Percentiles rank a stretch among this genome's conserved stretches.
Conservation (phyloP, 352 stramenopile genomes). For the Thraustotheca clavata region DNA sequence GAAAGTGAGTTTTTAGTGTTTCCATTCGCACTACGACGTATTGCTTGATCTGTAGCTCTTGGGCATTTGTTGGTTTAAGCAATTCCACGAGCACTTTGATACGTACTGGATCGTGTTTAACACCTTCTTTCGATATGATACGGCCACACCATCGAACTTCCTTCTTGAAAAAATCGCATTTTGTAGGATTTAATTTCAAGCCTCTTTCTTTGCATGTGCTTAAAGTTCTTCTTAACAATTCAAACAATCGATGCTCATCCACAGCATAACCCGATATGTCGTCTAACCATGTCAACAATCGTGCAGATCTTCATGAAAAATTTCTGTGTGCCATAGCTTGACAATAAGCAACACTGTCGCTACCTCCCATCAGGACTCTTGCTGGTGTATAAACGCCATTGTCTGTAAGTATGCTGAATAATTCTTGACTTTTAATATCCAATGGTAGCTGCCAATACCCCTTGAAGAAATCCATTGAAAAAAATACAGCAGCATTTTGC, state of each 20-base stretch:
- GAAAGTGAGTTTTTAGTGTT: too few species aligned
- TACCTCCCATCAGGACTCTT: not conserved
- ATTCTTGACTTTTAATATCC: constrained; percentile 11
- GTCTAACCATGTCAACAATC: not conserved
- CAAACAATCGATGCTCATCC: not conserved
- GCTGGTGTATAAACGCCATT: constrained; percentile 14
- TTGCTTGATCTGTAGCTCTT: too few species aligned
- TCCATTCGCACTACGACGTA: too few species aligned
- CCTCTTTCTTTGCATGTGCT: not conserved
- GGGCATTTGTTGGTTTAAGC: too few species aligned
- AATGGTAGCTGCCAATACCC: constrained; percentile 26
- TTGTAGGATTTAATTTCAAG: not conserved
- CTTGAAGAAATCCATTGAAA: constrained; percentile 24
- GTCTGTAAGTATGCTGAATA: constrained; percentile 19
- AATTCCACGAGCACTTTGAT: constrained; percentile 12
- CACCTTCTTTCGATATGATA: constrained; percentile 3
- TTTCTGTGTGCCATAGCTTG: not conserved
- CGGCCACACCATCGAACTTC: constrained; percentile 3
- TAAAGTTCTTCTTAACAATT: not conserved
- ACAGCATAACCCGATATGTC: too few species aligned
- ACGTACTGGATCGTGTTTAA: constrained; percentile 17
- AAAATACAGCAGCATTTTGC: not conserved
- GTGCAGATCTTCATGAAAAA: not conserved
- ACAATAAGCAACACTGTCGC: not conserved
- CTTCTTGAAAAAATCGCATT: not conserved